A percentile compares a stretch with the other conserved stretches of the same genome.
These are phyloP conservation scores for Fusarium sarcochroum DNA, from an alignment of 2,329 filamentous ascomycete genomes.

Conservation along the genomic window DNA sequence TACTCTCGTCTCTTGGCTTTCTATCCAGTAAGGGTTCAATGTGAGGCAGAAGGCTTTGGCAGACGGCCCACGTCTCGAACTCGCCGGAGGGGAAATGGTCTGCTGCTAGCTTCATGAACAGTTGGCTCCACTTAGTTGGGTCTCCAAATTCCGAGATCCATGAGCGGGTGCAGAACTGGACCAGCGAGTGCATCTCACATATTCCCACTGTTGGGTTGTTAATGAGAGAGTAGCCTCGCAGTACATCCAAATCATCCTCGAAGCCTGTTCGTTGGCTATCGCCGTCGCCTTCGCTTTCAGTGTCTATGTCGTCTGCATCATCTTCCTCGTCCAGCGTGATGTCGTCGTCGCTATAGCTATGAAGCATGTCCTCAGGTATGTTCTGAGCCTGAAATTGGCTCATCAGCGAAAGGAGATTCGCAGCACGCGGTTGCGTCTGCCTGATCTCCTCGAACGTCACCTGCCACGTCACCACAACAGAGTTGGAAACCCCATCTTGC, in stretches of 20 bases:
- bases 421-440: neutral
- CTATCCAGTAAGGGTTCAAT: neutral
- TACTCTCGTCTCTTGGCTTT: neutral
- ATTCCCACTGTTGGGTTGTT: neutral
- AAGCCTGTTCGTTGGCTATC: neutral
- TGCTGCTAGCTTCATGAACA: neutral
- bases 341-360: neutral
- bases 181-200: constrained; percentile 2
- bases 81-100: neutral
- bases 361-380: constrained; percentile 4
- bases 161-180: constrained; percentile 3
- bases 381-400: constrained; percentile 18
- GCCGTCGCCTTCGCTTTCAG: neutral
- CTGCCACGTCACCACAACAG: constrained; percentile 13
- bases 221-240: neutral
- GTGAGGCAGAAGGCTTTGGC: neutral
- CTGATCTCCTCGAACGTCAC: constrained; percentile 22
- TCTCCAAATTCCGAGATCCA: neutral
- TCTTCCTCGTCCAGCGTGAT: neutral
- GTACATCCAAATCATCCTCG: neutral
- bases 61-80: neutral
- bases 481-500: constrained; percentile 9
- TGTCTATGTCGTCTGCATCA: neutral
- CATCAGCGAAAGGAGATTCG: constrained; percentile 22
- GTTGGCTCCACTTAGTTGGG: neutral